phyloP scores from a whole-genome alignment of 2,329 filamentous ascomycete genomes.

The Curvularia eragrostidis region DNA sequence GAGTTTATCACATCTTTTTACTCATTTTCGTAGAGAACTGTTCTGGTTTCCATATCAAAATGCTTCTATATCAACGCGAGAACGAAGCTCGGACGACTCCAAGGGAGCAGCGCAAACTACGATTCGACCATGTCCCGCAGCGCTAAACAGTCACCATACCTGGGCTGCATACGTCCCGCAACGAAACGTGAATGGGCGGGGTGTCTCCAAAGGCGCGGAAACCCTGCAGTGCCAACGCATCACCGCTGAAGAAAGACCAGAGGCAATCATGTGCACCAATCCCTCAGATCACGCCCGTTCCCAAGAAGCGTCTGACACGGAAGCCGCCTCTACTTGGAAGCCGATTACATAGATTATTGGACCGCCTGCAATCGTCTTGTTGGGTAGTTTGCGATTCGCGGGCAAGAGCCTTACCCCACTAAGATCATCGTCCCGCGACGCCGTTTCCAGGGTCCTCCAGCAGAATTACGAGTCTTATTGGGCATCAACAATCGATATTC shows the following conservation, averaged over 20 bases:
- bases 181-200: slow-evolving; percentile 25
- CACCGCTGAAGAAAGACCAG: slow-evolving; percentile 35
- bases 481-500: slow-evolving; percentile 2
- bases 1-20: too few relatives aligned
- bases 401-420: slow-evolving; percentile 26
- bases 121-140: slow-evolving; percentile 33
- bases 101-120: slow-evolving; percentile 12
- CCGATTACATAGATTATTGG: slow-evolving; percentile 4
- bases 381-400: slow-evolving; percentile 1
- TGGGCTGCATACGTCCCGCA: slow-evolving; percentile 16
- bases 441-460: slow-evolving; percentile 1
- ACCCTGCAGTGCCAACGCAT: slow-evolving; percentile 46
- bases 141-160: slow-evolving; percentile 28
- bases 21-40: neutral
- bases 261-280: slow-evolving; percentile 38
- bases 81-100: slow-evolving; percentile 5
- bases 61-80: neutral
- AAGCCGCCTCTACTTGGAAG: slow-evolving; percentile 28
- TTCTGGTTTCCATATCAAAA: neutral
- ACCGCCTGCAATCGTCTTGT: neutral
- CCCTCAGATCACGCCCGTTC: slow-evolving; percentile 40
- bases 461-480: slow-evolving; percentile 1
- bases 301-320: slow-evolving; percentile 29
- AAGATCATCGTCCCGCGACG: slow-evolving; percentile 11
- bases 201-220: slow-evolving; percentile 18